Evolutionary conservation across 2,329 filamentous ascomycete genomes (phyloP), one percentile per base, ranked within the genome.

Genomic region (Bipolaris cookei): DNA sequence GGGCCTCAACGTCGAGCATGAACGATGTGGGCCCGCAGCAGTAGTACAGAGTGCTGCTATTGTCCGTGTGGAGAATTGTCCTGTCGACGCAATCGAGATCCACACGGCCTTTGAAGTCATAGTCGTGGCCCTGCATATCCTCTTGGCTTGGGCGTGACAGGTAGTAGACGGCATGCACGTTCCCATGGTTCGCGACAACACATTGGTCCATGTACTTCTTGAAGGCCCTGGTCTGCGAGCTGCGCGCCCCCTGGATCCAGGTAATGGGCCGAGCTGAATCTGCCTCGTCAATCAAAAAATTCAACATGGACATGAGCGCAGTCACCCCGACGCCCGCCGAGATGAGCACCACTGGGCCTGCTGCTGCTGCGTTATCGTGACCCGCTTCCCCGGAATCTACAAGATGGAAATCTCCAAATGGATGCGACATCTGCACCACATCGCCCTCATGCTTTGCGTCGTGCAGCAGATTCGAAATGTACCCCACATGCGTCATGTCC

Each of bases 11-110:
- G 35, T 85, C 83, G 8, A 81, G 66, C 90, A 93, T 93, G 79
- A 92, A 93, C 6, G 73, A 70, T 58, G 82, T 81, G 0, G 90
- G 90, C 0, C 90, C 90, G 68, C 90, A 93, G 51, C 91, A 77
- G 65, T 85, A 92, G 73, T 92, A 93, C 67, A 87, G 80, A 0
- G 90, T 81, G 41, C 76, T 76, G 0, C 74, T 47, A 64, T 88
- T 78, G 18, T 80, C 77, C 1, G 88, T 70, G 63, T 82, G 85
- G n/a, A 93, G 76, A 43, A 84, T 79, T 0, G 83, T 78, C 21
- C 76, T 71, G 61, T 84, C 81, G 35, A 91, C 70, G 52, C 79
- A 81, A 30, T 78, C 74, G n/a, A 92, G 72, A 55, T 86, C 80
- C 14, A 90, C 76, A 6, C 85, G 81, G 3, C 88, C 85, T 7